Evolutionary conservation across 495 filamentous ascomycete genomes (phyloP), one percentile per base, ranked within the genome.

Genomic region (Penicillium flavigenum): DNA sequence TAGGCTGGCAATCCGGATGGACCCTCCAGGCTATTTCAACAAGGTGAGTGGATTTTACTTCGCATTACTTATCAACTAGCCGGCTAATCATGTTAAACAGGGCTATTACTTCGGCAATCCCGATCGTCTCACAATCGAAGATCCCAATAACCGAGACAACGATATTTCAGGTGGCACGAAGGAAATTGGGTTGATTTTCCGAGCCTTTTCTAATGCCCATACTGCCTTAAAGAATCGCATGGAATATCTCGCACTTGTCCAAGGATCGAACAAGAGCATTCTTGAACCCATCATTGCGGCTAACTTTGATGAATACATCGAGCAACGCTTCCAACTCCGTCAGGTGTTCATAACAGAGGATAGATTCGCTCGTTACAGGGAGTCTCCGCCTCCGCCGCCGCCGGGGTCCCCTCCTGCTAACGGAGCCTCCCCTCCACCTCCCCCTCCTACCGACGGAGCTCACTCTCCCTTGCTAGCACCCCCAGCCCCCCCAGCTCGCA

Each of bases 91-190:
- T 31, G 5, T 14, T 10, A 53, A n/a, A 36, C 41, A 63, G 60
- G 34, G 34, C 34, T 22, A 29, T 14, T 58, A 45, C 3, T 66
- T 66, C 8, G 64, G 53, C n/a, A 76, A 79, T 50, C 69, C 76
- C 27, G 70, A 78, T 47, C 77, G 81, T 20, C 75, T 96, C 7
- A 85, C 81, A 3, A 95, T 98, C 58, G 84, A 92, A 51, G 95
- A 98, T 67, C 94, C 94, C 0, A 96, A 98, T 66, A 86, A 88
- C 51, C 71, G 80, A 0, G 72, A 75, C 16, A 97, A 97, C 64
- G 91, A 98, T 61, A 91, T 98, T 14, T 83, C 93, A 2, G 88
- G 90, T 12, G 91, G 91, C 1, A 91, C 90, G 3, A 79, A 70
- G 36, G 85, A 88, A 46, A 86, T 86, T 19, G 31, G 62, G 0